phyloP scores from a whole-genome alignment of 2,329 filamentous ascomycete genomes.

The Aspergillus sclerotialis region DNA sequence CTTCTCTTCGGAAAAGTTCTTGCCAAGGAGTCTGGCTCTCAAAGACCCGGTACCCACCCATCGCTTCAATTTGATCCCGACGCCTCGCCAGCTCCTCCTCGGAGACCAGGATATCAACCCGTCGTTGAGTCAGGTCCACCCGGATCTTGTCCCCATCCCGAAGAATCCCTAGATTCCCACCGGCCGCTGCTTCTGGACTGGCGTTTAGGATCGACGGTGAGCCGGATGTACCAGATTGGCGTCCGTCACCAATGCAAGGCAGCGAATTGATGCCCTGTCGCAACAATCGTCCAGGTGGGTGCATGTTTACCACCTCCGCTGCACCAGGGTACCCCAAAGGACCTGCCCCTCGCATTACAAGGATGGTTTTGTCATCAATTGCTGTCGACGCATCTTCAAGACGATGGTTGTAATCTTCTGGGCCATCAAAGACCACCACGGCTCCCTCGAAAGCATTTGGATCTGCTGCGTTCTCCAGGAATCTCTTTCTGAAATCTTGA shows the following conservation, averaged over 20 bases:
- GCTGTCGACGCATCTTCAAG: constrained; percentile 34
- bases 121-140: constrained; percentile 44
- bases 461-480: constrained; percentile 40
- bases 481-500: constrained; percentile 38
- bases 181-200: constrained; percentile 48
- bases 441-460: constrained; percentile 43
- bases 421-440: constrained; percentile 46
- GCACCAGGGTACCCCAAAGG: constrained; percentile 46
- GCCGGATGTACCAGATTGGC: constrained; percentile 50
- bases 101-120: constrained; percentile 42
- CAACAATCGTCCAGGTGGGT: constrained; percentile 39
- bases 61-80: constrained; percentile 29
- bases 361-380: constrained; percentile 38
- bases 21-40: constrained; percentile 47
- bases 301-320: constrained; percentile 49
- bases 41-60: constrained; percentile 32
- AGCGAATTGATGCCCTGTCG: constrained; percentile 41
- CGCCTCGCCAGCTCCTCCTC: constrained; percentile 37
- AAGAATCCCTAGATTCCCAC: constrained; percentile 47
- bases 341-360: constrained; percentile 45
- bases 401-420: constrained; percentile 42
- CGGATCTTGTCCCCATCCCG: constrained; percentile 44
- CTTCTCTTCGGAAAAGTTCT: constrained; percentile 43
- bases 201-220: constrained; percentile 52
- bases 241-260: constrained; percentile 48